Percentiles rank a stretch among this genome's conserved stretches.
Evolutionary conservation across 1,139 yeast species (phyloP).

Genomic region (Geotrichum restrictum): DNA sequence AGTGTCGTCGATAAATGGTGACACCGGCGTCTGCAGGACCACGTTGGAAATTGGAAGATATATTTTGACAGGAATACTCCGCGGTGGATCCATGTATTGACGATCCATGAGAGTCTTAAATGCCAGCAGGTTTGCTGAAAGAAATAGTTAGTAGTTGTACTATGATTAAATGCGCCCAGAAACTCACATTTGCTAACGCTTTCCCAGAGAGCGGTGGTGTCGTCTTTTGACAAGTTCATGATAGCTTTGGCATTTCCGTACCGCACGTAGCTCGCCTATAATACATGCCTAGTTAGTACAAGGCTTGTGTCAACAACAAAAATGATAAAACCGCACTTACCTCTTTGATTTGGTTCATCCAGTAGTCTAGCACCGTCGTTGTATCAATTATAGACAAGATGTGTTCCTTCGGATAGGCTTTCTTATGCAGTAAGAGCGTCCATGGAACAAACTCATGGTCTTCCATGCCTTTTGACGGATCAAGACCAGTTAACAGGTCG

Average conservation of each 20-base stretch:
- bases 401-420: constrained; percentile 50
- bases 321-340: constrained; percentile 1
- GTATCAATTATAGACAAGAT: constrained; percentile 47
- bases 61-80: constrained; percentile 57
- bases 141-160: neutral
- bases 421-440: constrained; percentile 38
- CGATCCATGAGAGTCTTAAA: constrained; percentile 2
- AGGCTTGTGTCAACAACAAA: neutral
- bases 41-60: constrained; percentile 50
- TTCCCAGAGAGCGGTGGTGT: constrained; percentile 55
- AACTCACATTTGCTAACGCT: constrained; percentile 41
- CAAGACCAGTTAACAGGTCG: constrained; percentile 49
- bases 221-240: constrained; percentile 65
- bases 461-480: constrained; percentile 32
- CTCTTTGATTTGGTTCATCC: constrained; percentile 79
- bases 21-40: constrained; percentile 50
- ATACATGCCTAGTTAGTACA: neutral
- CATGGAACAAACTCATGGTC: constrained; percentile 15
- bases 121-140: neutral
- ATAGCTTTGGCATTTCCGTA: constrained; percentile 71
- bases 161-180: neutral
- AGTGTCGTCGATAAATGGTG: constrained; percentile 21
- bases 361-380: constrained; percentile 46
- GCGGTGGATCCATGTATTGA: constrained; percentile 21
- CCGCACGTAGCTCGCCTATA: constrained; percentile 55